Evolutionary conservation across 305 asterid species (phyloP).

Genomic region (Rubia tinctorum): DNA sequence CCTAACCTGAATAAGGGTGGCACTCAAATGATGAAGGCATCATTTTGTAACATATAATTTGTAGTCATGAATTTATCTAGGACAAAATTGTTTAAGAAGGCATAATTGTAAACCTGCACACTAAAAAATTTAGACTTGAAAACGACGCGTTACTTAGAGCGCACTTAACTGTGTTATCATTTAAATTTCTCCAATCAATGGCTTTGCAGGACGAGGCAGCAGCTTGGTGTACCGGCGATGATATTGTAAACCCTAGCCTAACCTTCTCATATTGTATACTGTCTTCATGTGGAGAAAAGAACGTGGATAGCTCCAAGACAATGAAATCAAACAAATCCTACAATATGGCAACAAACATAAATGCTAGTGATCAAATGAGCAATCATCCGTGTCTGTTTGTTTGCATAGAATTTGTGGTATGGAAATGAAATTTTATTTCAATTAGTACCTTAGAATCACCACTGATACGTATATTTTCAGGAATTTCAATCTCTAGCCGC

Average conservation of each 20-base stretch:
- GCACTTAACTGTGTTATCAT: slow-evolving; percentile 54
- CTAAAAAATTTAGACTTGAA: neutral
- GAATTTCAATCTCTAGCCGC: slow-evolving; percentile 50
- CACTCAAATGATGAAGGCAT: neutral
- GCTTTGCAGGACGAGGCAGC: slow-evolving; percentile 38
- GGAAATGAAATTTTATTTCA: neutral
- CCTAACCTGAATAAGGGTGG: slow-evolving; percentile 40
- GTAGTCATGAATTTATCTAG: neutral
- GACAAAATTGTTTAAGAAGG: neutral
- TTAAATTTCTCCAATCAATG: slow-evolving; percentile 41
- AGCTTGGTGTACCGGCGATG: slow-evolving; percentile 46
- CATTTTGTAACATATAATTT: neutral
- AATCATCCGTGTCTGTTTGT: neutral
- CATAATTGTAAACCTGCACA: neutral
- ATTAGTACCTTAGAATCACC: slow-evolving; percentile 35
- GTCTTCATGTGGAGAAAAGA: slow-evolving; percentile 35
- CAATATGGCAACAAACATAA: slow-evolving; percentile 4
- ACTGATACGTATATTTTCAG: slow-evolving; percentile 28
- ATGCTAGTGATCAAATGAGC: neutral
- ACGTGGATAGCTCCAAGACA: slow-evolving; percentile 57
- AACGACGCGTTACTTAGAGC: neutral
- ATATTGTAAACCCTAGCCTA: slow-evolving; percentile 59
- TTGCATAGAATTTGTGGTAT: too few species aligned
- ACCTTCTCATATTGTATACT: slow-evolving; percentile 22
- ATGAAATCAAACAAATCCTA: slow-evolving; percentile 67